Percentiles rank a stretch among this genome's conserved stretches.
Conservation (phyloP, 2,329 filamentous ascomycete species). For the Sporothrix pallida region DNA sequence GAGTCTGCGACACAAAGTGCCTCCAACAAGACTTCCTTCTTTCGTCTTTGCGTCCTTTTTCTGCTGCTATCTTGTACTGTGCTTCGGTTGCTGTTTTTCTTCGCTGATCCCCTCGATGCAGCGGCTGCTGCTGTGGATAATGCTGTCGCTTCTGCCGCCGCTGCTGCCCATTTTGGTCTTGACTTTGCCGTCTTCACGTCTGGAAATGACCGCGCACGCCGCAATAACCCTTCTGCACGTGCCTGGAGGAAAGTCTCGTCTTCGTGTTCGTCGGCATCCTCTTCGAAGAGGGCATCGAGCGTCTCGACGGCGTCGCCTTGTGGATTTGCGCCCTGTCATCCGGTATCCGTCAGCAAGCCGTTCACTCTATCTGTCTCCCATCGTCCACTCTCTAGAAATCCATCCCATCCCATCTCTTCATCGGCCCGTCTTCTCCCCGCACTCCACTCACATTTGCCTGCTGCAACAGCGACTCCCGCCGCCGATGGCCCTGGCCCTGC, state of each 20-base stretch:
- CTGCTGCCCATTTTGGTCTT: conserved; percentile 58
- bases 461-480: conserved; percentile 72
- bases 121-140: not conserved
- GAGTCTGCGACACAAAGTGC: conserved; percentile 53
- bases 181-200: conserved; percentile 71
- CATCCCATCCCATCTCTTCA: not conserved
- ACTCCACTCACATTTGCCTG: conserved; percentile 62
- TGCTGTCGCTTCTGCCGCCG: not conserved
- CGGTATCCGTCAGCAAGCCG: not conserved
- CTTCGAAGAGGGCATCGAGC: conserved; percentile 65
- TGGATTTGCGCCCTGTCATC: conserved; percentile 59
- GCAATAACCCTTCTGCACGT: conserved; percentile 67
- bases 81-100: not conserved
- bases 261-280: conserved; percentile 55
- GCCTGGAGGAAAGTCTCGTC: conserved; percentile 43
- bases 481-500: conserved; percentile 61
- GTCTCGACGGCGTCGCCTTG: conserved; percentile 58
- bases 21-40: conserved; percentile 54
- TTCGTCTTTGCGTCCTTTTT: conserved; percentile 39
- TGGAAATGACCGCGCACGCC: conserved; percentile 77
- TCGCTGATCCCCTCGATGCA: not conserved
- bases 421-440: not conserved
- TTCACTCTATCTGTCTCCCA: not conserved
- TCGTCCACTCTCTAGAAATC: not conserved
- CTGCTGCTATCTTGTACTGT: not conserved